These are phyloP conservation scores for Trichophaea hybrida DNA, from an alignment of 2,329 filamentous ascomycete genomes.

Conservation along the genomic window DNA sequence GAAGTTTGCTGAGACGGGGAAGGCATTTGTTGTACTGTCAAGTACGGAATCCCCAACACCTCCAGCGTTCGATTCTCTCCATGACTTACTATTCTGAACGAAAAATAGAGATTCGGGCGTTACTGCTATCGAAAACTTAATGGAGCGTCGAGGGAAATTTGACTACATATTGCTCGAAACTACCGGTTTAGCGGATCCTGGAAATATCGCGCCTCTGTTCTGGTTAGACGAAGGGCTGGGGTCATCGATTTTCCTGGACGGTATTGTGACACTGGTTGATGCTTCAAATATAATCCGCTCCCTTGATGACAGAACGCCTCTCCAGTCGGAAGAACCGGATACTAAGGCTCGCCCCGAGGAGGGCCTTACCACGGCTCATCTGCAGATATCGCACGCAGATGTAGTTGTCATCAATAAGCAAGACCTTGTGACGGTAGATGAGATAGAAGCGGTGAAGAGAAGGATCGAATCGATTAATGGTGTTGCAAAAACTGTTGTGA, in stretches of 20 bases:
- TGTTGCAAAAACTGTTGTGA: conserved; percentile 69
- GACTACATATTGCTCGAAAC: conserved; percentile 97
- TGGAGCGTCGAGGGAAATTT: conserved; percentile 85
- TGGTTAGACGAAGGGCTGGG: conserved; percentile 95
- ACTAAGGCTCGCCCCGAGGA: conserved; percentile 37
- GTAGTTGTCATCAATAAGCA: conserved; percentile 89
- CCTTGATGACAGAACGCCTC: conserved; percentile 50
- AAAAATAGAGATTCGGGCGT: conserved; percentile 66
- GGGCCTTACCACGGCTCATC: conserved; percentile 74
- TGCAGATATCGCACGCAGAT: conserved; percentile 94
- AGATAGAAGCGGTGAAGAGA: conserved; percentile 54
- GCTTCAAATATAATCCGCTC: conserved; percentile 78
- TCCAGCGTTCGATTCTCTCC: conserved; percentile 24
- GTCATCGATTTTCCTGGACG: conserved; percentile 90
- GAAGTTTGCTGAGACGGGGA: neutral
- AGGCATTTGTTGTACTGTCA: conserved; percentile 84
- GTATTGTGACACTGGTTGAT: conserved; percentile 90
- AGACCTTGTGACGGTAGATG: conserved; percentile 58
- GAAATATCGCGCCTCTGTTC: conserved; percentile 88
- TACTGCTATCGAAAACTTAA: conserved; percentile 84
- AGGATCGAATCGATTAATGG: conserved; percentile 78
- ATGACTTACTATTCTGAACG: neutral
- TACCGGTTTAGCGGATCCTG: conserved; percentile 85
- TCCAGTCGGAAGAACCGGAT: conserved; percentile 35
- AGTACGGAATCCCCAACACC: conserved; percentile 39